Base-by-base conservation (phyloP, 2,329 filamentous ascomycete genomes). In the Xylogone sp. region DNA sequence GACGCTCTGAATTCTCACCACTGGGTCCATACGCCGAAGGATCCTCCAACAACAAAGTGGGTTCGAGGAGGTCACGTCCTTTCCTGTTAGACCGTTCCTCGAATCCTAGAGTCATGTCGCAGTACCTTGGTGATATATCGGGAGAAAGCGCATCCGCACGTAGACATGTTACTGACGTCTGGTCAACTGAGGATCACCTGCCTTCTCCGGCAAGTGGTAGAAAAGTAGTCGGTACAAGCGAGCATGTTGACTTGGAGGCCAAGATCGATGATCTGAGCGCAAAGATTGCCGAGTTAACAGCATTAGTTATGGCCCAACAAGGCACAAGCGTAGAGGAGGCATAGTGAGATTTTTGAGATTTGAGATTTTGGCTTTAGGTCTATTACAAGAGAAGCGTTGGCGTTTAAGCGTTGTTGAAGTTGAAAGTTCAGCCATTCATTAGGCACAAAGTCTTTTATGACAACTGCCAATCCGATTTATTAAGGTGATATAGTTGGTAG, bases 231-330 rank as follows among this genome's bases (percentile, higher is more conserved):
- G 51, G 53, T 0, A 49, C 34, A 6, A 39, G n/a, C n/a, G 34
- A 53, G 10, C 58, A 59, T 21, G 46, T 52, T 7, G 58, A 49
- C 10, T 53, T 67, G 21, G 80, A 84, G 58, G 70, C 74, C 21
- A 76, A 77, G 54, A 75, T 85, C 49, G 65, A 69, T 3, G 81
- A 84, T 56, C 65, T 85, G 58, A 72, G 74, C 42, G 67, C 65
- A 45, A 84, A 83, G 71, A 82, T 86, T 59, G 79, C 83, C 56
- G 75, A 75, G 50, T 68, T 85, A 56, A 82, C 81, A 0, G 70
- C 75, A 19, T 62, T 79, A 45, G 69, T 84, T 2, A 62, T 80
- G 56, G 68, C 71, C 3, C 66, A 83, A 62, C 79, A 82, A 59
- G 65, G 58, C 7, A 55, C 76, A 75, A 2, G 81, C 84, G 0